Conservation (phyloP, 2,329 filamentous ascomycete species). For the Penicillium corylophilum region DNA sequence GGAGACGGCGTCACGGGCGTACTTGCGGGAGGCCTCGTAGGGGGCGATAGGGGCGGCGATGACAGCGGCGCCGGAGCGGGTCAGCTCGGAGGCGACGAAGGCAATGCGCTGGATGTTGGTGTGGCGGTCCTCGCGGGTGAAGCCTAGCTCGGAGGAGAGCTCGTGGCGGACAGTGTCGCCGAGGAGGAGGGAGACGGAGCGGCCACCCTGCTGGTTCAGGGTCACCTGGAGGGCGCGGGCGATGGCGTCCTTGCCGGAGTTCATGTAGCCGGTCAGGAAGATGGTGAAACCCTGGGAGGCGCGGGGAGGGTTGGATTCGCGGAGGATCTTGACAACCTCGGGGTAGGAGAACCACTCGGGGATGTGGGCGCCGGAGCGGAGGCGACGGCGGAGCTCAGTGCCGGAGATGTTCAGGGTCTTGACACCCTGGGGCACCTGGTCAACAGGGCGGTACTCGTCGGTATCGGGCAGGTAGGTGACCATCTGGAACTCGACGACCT, state of each 20-base stretch:
- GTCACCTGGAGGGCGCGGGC: conserved; percentile 94
- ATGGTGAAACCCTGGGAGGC: conserved; percentile 94
- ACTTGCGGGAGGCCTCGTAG: conserved; percentile 73
- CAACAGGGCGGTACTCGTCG: conserved; percentile 92
- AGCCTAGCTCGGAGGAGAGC: conserved; percentile 91
- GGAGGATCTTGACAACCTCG: conserved; percentile 92
- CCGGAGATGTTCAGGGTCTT: conserved; percentile 86
- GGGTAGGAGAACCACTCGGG: conserved; percentile 99
- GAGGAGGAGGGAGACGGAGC: conserved; percentile 88
- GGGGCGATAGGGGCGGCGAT: conserved; percentile 96
- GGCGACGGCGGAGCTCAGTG: conserved; percentile 86
- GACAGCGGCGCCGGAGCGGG: conserved; percentile 86
- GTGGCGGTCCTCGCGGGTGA: conserved; percentile 87
- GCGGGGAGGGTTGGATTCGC: conserved; percentile 92
- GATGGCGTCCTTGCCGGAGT: conserved; percentile 95
- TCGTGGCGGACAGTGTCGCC: conserved; percentile 94
- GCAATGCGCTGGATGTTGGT: conserved; percentile 94
- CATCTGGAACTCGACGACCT: conserved; percentile 99
- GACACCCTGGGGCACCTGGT: conserved; percentile 79
- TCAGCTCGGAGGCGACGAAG: conserved; percentile 93
- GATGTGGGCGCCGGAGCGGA: conserved; percentile 89
- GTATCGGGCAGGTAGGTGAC: conserved; percentile 98
- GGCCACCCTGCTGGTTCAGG: conserved; percentile 95
- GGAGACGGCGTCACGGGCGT: conserved; percentile 74
- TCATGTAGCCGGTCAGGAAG: conserved; percentile 95